Base-by-base conservation (phyloP, 768 basidiomycete genomes). In the Leucocoprinus sp. region DNA sequence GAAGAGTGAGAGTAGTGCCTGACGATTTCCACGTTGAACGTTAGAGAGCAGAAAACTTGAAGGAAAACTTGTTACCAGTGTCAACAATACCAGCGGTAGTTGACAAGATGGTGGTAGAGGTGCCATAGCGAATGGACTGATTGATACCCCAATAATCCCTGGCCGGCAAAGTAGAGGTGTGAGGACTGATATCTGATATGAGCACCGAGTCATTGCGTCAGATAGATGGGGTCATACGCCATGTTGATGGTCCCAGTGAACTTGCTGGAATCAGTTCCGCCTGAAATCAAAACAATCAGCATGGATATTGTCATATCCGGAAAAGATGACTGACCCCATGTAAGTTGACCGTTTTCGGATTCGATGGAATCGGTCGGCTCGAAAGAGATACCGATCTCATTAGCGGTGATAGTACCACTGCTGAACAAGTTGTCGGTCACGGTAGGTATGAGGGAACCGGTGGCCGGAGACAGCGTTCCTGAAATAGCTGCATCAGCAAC, bases 111-210 rank as follows among this genome's bases (percentile, higher is more conserved):
- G 63, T 62, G 5, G 63, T 71, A 6, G 60, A 54, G 9, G 58
- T 26, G 5, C 77, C 75, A 49, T 77, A 79, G 11, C 62, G 64
- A 49, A 80, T 64, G 48, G 67, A 66, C 60, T 81, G 70, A 57
- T 77, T 64, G 49, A 82, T 76, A 28, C 80, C 80, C 80, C 79
- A 81, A 67, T 68, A 80, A 18, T 60, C 52, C 42, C 51, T 60
- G 27, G 75, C 67, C 18, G 79, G 78, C 18, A 43, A 54, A 3
- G 70, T 74, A 19, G 45, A 52, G 6, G 78, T 80, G 33, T 76
- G 33, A 19, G 75, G 67, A n/a, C 74, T 75, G 50, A 11, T n/a
- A 39, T 21, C 33, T 28, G 31, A 26, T n/a, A 24, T 47, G 14
- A 48, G 34, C 24, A 15, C 14, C 26, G 24, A n/a, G n/a, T n/a